A percentile compares a stretch with the other conserved stretches of the same genome.
phyloP scores from a whole-genome alignment of 2,329 filamentous ascomycete genomes.

The Acephala macrosclerotiorum region DNA sequence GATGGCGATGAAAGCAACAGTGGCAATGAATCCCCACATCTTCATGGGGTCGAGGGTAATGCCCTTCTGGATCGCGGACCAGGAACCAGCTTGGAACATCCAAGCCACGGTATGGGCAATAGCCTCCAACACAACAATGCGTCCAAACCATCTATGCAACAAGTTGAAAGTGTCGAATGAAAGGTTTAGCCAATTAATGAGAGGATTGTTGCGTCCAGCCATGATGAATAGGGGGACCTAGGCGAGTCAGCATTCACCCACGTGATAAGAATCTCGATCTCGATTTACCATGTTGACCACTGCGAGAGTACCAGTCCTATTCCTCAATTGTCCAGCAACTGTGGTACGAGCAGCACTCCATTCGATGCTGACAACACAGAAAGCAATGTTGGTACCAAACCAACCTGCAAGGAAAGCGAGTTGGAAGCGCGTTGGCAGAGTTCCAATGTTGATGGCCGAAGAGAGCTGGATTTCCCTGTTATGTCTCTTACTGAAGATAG shows the following conservation, averaged over 20 bases:
- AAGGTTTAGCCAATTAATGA: conserved; percentile 75
- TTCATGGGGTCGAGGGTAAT: conserved; percentile 49
- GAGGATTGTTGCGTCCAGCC: conserved; percentile 79
- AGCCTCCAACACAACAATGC: conserved; percentile 75
- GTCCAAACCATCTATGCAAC: conserved; percentile 81
- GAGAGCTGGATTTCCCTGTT: conserved; percentile 77
- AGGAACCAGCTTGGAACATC: conserved; percentile 57
- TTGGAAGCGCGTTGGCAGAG: conserved; percentile 81
- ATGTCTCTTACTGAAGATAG: conserved; percentile 76
- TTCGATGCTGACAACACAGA: conserved; percentile 73
- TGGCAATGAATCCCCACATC: conserved; percentile 70
- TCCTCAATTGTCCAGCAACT: conserved; percentile 62
- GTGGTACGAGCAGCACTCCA: conserved; percentile 56
- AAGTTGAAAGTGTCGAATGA: conserved; percentile 87
- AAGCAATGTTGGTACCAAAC: conserved; percentile 76
- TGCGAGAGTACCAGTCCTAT: conserved; percentile 73
- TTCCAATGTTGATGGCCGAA: conserved; percentile 74
- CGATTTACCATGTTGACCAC: conserved; percentile 74
- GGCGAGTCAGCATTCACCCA: conserved; percentile 21
- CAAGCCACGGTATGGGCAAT: conserved; percentile 71
- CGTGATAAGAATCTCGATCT: conserved; percentile 17
- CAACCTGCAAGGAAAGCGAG: conserved; percentile 73
- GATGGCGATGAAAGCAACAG: conserved; percentile 66
- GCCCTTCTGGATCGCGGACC: conserved; percentile 51
- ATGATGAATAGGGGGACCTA: conserved; percentile 74